phyloP scores from a whole-genome alignment of 345 rosid species.

The Melaleuca alternifolia region DNA sequence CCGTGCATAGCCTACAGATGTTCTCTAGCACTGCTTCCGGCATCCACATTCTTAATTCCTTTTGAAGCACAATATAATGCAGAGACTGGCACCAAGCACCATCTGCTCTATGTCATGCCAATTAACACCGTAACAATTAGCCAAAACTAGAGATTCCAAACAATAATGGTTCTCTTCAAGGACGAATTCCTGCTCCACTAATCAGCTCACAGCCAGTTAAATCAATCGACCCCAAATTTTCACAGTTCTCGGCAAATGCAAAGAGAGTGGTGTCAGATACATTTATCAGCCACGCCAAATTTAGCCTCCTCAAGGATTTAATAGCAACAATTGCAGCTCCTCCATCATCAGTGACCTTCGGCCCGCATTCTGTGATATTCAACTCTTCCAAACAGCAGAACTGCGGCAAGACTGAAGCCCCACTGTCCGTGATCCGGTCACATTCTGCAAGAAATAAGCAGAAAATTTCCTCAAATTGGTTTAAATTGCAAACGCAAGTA shows the following conservation, averaged over 20 bases:
- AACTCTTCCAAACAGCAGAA: slow-evolving; percentile 33
- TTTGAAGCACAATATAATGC: slow-evolving; percentile 16
- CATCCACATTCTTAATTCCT: slow-evolving; percentile 22
- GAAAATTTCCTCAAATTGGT: neutral
- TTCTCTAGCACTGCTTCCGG: slow-evolving; percentile 1
- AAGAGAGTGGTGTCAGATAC: slow-evolving; percentile 18
- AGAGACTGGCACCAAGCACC: slow-evolving; percentile 20
- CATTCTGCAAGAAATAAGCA: slow-evolving; percentile 16
- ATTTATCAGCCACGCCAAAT: slow-evolving; percentile 35
- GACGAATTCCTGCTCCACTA: slow-evolving; percentile 21
- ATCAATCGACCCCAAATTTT: slow-evolving; percentile 18
- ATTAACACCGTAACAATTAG: slow-evolving; percentile 12
- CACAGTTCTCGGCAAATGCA: slow-evolving; percentile 24
- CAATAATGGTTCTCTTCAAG: slow-evolving; percentile 14
- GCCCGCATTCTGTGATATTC: slow-evolving; percentile 38
- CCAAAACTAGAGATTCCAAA: slow-evolving; percentile 21
- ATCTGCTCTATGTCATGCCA: slow-evolving; percentile 6
- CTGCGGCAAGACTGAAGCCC: slow-evolving; percentile 17
- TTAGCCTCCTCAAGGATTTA: slow-evolving; percentile 17
- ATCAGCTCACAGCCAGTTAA: slow-evolving; percentile 34
- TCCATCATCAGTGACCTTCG: slow-evolving; percentile 26
- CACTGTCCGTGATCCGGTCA: slow-evolving; percentile 24
- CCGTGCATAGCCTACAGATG: slow-evolving; percentile 10
- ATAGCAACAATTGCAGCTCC: slow-evolving; percentile 18
- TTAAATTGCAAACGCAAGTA: neutral